Conservation (phyloP, 2,329 filamentous ascomycete species). For the Ceratocystis cacaofunesta region DNA sequence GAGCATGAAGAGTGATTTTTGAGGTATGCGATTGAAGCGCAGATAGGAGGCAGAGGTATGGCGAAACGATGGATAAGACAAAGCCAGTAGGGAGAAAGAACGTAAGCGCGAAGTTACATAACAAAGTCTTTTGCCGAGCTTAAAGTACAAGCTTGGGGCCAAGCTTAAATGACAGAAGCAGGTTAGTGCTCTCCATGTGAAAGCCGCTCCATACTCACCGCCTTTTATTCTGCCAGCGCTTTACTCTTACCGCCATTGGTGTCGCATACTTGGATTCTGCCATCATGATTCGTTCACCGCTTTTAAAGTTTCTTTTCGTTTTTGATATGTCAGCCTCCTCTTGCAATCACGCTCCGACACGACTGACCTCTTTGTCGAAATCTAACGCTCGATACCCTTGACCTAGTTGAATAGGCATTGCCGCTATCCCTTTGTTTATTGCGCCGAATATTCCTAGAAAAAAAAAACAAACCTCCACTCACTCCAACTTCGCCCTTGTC, state of each 20-base stretch:
- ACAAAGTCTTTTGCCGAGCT: background rate
- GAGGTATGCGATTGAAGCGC: no score
- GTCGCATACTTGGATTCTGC: background rate
- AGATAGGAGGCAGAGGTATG: background rate
- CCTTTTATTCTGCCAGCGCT: background rate
- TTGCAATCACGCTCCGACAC: background rate
- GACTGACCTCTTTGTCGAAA: background rate
- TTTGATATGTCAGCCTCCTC: background rate
- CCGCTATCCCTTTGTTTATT: no score
- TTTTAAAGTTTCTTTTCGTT: conserved; percentile 1
- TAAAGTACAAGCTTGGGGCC: background rate
- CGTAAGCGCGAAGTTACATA: no score
- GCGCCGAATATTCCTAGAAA: background rate
- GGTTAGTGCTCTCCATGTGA: background rate
- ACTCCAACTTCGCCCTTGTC: background rate
- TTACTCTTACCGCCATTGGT: background rate
- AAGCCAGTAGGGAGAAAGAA: background rate
- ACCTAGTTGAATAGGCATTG: background rate
- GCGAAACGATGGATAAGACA: background rate
- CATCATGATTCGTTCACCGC: background rate
- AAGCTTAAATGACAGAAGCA: background rate
- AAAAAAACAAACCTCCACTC: background rate
- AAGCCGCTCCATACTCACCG: background rate
- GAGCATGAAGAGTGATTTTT: no score
- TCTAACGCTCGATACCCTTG: background rate